phyloP scores from a whole-genome alignment of 2,329 filamentous ascomycete genomes.

The Trichoderma harzianum region DNA sequence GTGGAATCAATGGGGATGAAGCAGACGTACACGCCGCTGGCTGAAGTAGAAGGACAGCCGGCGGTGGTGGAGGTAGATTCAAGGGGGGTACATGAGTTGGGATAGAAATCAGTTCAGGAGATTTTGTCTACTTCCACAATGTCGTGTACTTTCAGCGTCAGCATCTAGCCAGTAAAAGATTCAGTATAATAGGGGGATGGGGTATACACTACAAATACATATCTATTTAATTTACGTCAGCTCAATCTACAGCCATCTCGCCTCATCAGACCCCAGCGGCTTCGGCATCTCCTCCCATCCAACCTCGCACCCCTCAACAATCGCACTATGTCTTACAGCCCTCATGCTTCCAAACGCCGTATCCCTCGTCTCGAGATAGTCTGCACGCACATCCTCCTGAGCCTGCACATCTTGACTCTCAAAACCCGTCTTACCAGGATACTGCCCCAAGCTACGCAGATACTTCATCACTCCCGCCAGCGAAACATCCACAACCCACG shows the following conservation, averaged over 20 bases:
- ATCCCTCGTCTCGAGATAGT: constrained; percentile 42
- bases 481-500: constrained; percentile 53
- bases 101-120: too few relatives aligned
- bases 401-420: constrained; percentile 34
- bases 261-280: constrained; percentile 44
- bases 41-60: not conserved
- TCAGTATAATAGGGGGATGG: not conserved
- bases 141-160: not conserved
- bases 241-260: constrained; percentile 35
- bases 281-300: constrained; percentile 53
- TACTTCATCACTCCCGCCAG: constrained; percentile 56
- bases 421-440: constrained; percentile 43
- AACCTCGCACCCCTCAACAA: constrained; percentile 41
- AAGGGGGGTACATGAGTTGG: not conserved
- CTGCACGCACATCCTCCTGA: constrained; percentile 26
- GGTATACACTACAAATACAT: not conserved
- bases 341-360: constrained; percentile 46
- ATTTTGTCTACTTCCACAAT: not conserved
- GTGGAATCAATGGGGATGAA: not conserved
- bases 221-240: not conserved
- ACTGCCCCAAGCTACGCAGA: constrained; percentile 52
- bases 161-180: not conserved
- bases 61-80: not conserved
- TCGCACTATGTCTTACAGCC: constrained; percentile 47
- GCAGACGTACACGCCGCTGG: not conserved